Evolutionary conservation across 352 stramenopile species (phyloP).

Genomic region (Phytophthora megakarya): DNA sequence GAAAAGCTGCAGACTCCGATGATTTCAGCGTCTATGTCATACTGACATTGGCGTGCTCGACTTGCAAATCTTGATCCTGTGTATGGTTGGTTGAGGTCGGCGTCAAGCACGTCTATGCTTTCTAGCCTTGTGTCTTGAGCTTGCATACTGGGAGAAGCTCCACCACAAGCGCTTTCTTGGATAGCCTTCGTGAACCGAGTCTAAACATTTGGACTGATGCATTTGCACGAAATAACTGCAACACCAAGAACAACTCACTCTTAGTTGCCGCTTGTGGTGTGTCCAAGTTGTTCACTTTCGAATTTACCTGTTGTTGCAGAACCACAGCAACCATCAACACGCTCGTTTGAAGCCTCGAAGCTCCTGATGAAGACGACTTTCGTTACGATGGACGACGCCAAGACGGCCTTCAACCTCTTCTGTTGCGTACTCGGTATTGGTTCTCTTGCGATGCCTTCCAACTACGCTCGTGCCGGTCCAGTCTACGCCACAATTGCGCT

Average conservation of each 20-base stretch:
- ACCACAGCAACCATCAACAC: too few species aligned
- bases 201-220: constrained; percentile 24
- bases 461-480: constrained; percentile 18
- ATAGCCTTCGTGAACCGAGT: not conserved
- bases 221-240: constrained; percentile 9
- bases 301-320: too few species aligned
- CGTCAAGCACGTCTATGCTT: constrained; percentile 13
- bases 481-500: constrained; percentile 21
- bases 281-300: constrained; percentile 1
- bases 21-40: constrained; percentile 16
- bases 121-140: constrained; percentile 7
- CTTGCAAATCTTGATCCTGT: constrained; percentile 15
- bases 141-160: constrained; percentile 14
- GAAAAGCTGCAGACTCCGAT: constrained; percentile 10
- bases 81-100: constrained; percentile 6
- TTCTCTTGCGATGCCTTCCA: constrained; percentile 27
- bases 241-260: not conserved
- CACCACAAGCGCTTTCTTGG: constrained; percentile 21
- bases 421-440: constrained; percentile 25
- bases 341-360: too few species aligned
- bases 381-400: constrained; percentile 16
- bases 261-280: not conserved
- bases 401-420: constrained; percentile 22
- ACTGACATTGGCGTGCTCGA: constrained; percentile 10
- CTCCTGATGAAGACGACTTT: constrained; percentile 1